Evolutionary conservation across 306 rosid genomes (phyloP).

Genomic region (Vigna hirtella): DNA sequence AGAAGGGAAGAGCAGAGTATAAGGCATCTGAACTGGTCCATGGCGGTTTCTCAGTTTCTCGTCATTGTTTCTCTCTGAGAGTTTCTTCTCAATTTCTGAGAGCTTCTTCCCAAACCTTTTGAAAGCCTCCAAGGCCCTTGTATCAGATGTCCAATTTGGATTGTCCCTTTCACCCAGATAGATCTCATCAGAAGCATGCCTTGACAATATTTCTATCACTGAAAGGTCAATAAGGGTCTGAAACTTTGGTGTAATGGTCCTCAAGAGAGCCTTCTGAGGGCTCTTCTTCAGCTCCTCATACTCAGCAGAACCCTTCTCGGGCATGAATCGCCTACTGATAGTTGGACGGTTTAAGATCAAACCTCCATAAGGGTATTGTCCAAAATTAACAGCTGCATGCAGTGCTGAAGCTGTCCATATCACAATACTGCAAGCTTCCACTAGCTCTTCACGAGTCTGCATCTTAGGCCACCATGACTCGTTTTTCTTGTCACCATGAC

Average conservation of each 20-base stretch:
- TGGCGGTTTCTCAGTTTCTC: conserved; percentile 52
- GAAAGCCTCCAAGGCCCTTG: conserved; percentile 41
- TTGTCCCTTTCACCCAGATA: conserved; percentile 53
- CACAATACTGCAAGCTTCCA: conserved; percentile 49
- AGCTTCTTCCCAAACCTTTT: conserved; percentile 46
- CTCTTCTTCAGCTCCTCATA: conserved; percentile 41
- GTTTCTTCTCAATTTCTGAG: conserved; percentile 46
- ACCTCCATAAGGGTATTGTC: conserved; percentile 53
- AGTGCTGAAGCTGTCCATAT: conserved; percentile 56
- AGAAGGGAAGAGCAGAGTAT: conserved; percentile 66
- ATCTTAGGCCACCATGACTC: conserved; percentile 64
- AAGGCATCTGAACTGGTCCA: conserved; percentile 72
- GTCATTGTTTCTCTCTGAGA: conserved; percentile 55
- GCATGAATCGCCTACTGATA: conserved; percentile 45
- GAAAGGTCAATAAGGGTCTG: conserved; percentile 44
- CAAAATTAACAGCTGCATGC: conserved; percentile 57
- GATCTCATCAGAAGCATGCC: conserved; percentile 49
- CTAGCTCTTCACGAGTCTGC: conserved; percentile 52
- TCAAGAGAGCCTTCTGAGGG: conserved; percentile 46
- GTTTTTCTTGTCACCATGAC: conserved; percentile 67
- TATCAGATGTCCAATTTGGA: conserved; percentile 50
- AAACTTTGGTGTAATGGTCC: conserved; percentile 41
- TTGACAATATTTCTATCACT: conserved; percentile 50
- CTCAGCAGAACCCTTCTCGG: conserved; percentile 47
- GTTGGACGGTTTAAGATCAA: conserved; percentile 47